Conservation (phyloP, 306 rosid genomes). For the Crataegus laevigata region DNA sequence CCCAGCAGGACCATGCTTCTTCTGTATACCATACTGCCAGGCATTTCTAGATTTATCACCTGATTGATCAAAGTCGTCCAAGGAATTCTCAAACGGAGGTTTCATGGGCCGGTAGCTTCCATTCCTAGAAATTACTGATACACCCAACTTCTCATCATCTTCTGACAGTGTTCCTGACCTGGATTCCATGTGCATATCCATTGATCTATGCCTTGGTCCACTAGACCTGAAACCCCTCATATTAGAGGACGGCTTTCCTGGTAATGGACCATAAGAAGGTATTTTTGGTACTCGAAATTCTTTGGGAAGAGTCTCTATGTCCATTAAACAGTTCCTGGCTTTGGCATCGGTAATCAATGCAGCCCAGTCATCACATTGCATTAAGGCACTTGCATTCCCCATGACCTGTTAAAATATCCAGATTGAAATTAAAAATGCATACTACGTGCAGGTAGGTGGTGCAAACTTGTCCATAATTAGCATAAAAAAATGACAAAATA, state of each 20-base stretch:
- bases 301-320: slow-evolving; percentile 86
- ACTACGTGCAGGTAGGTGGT: neutral
- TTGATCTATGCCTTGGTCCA: slow-evolving; percentile 66
- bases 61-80: slow-evolving; percentile 52
- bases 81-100: slow-evolving; percentile 50
- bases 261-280: slow-evolving; percentile 45
- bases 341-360: slow-evolving; percentile 77
- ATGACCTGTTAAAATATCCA: slow-evolving; percentile 59
- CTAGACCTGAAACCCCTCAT: slow-evolving; percentile 64
- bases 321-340: slow-evolving; percentile 73
- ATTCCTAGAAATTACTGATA: slow-evolving; percentile 40
- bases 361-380: slow-evolving; percentile 89
- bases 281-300: slow-evolving; percentile 62
- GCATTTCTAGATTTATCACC: slow-evolving; percentile 66
- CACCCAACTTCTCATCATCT: slow-evolving; percentile 66
- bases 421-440: neutral
- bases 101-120: slow-evolving; percentile 58
- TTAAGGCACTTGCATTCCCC: slow-evolving; percentile 89
- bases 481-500: neutral
- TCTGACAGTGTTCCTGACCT: slow-evolving; percentile 70
- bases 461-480: neutral
- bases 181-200: slow-evolving; percentile 70
- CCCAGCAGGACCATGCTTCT: slow-evolving; percentile 65
- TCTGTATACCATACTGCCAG: slow-evolving; percentile 75
- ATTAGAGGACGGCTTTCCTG: slow-evolving; percentile 49